Evolutionary conservation across 306 rosid species (phyloP).

Genomic region (Vigna unguiculata): DNA sequence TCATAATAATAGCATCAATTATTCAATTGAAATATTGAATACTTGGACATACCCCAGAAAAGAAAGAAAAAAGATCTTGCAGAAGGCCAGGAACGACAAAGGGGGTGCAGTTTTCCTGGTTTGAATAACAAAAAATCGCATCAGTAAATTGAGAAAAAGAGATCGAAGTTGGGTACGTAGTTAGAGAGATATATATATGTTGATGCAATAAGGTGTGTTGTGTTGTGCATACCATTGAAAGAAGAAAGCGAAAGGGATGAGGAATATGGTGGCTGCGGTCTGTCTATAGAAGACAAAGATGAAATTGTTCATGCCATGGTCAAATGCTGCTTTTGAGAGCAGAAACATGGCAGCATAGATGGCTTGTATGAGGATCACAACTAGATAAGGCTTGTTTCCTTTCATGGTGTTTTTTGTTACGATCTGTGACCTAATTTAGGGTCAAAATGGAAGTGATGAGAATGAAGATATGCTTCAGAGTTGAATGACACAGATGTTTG

Average conservation of each 20-base stretch:
- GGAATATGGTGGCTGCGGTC: conserved; percentile 61
- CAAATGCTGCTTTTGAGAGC: conserved; percentile 77
- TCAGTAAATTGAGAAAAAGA: not conserved
- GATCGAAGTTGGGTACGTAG: not conserved
- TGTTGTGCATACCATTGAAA: conserved; percentile 59
- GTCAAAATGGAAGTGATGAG: not conserved
- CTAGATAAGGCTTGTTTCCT: conserved; percentile 46
- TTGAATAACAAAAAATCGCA: not conserved
- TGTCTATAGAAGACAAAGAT: conserved; percentile 83
- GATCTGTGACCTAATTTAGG: not conserved
- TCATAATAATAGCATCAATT: not conserved
- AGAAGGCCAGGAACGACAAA: conserved; percentile 61
- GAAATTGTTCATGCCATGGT: conserved; percentile 81
- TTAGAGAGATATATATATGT: not conserved
- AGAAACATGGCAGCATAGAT: conserved; percentile 74
- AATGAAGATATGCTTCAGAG: not conserved
- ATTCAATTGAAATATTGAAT: not conserved
- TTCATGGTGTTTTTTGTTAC: not conserved
- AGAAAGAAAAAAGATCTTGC: conserved; percentile 79
- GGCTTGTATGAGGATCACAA: conserved; percentile 61
- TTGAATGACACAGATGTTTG: not conserved
- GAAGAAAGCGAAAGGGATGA: conserved; percentile 63
- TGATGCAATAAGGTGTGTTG: not conserved
- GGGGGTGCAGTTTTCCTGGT: conserved; percentile 70
- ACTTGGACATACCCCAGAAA: conserved; percentile 66